Evolutionary conservation across 164 flowering plant genomes (phyloP), one percentile per base, ranked within the genome.

Genomic region (Akebia trifoliata): DNA sequence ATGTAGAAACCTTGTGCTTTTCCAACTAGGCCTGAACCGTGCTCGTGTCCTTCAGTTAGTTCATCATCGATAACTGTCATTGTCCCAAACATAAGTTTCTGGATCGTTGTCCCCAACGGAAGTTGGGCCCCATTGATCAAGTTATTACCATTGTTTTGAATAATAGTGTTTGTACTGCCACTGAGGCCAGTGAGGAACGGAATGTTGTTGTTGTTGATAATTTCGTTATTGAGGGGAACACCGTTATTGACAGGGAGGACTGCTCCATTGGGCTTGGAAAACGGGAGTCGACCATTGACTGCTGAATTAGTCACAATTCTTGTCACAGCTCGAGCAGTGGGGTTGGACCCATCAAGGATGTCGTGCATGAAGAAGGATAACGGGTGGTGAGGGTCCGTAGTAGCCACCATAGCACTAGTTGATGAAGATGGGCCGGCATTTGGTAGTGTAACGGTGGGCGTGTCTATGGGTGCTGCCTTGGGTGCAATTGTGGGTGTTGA

Each of bases 1-100:
- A 83, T 69, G 36, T 83, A 85, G 48, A 82, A 80, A 30, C 95
- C 95, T 22, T 83, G 87, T 15, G 89, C 91, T 62, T 74, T 76
- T 0, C 95, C 95, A 0, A 87, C 66, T 44, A 70, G 57, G 3
- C 82, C 75, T 47, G 89, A 79, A 15, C 83, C 85, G 2, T 76
- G 76, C 48, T 83, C 83, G 24, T 75, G 82, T 21, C 80, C 83
- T 65, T 80, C 80, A 0, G 83, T 83, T 30, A 87, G 74, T 60
- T 80, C 83, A 36, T 83, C 84, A 51, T 83, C 91, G 0, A 84
- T 72, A 10, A 72, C 91, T 2, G 83, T 82, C 70, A 87, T 50
- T 8, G 84, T 85, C 29, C 91, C 50, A 47, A 47, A 47, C 50
- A 47, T 47, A 25, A 47, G 50, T 25, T 47, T 47, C n/a, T 47